phyloP scores from a whole-genome alignment of 768 basidiomycete species.

The Mrakia gelida region DNA sequence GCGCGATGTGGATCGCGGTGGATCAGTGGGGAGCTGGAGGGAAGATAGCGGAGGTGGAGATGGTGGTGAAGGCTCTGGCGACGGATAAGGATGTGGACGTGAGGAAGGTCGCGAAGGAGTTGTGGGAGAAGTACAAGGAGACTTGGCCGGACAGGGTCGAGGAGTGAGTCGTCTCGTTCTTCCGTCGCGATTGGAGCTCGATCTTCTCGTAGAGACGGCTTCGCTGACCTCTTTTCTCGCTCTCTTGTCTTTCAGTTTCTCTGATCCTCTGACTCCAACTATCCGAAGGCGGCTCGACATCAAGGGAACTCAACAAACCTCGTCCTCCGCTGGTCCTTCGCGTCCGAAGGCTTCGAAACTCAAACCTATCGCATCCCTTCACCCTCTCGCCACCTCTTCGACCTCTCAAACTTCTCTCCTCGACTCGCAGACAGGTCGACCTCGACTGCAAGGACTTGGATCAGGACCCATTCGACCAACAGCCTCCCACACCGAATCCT shows the following conservation, averaged over 20 bases:
- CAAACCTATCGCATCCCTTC: background rate
- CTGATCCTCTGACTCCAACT: conserved; percentile 66
- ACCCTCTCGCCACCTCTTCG: background rate
- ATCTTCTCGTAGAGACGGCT: background rate
- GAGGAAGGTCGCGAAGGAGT: conserved; percentile 61
- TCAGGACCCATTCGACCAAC: background rate
- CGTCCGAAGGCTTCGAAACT: conserved; percentile 1
- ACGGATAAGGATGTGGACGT: conserved; percentile 73
- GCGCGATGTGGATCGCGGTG: background rate
- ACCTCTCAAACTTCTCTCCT: background rate
- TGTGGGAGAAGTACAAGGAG: conserved; percentile 71
- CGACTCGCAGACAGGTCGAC: background rate
- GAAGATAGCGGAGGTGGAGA: conserved; percentile 66
- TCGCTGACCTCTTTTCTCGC: conserved; percentile 10
- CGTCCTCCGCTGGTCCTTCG: background rate
- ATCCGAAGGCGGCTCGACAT: conserved; percentile 70
- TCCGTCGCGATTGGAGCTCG: background rate
- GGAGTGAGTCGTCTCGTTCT: conserved; percentile 49
- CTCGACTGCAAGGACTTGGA: conserved; percentile 3
- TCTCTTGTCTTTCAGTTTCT: conserved; percentile 54
- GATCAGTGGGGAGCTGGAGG: conserved; percentile 64
- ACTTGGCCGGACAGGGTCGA: conserved; percentile 65
- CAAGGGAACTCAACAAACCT: conserved; percentile 32
- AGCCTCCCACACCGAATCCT: background rate
- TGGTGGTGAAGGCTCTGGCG: conserved; percentile 61